Base-by-base conservation (phyloP, 805 yeast genomes). In the Priceomyces melissophilus region DNA sequence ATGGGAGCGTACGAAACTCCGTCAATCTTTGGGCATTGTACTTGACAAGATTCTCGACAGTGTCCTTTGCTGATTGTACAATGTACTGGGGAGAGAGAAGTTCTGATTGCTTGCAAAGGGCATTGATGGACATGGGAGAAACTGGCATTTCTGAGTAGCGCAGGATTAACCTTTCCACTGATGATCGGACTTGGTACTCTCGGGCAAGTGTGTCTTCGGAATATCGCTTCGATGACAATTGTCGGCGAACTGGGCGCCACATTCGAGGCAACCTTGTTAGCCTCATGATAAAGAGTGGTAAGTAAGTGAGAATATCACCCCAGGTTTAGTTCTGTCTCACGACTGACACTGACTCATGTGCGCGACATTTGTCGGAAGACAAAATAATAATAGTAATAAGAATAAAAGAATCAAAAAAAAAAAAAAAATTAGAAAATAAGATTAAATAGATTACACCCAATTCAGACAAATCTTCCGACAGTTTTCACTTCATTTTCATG, bases 1-100 rank as follows among this genome's bases (percentile, higher is more conserved):
- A 91, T 0, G 96, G 96, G 40, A 91, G 65, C 33, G 75, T 69
- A 47, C 91, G 75, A 48, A 91, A 79, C 23, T 82, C 83, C 26
- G 75, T 72, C 12, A 89, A 60, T 46, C 96, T 70, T 40, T 82
- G 78, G 6, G 95, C 87, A 41, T 88, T 81, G 50, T 78, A 73
- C 0, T 79, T 73, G 15, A 84, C 57, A 32, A 85, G 54, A 37
- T 73, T 68, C 44, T 78, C 76, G 11, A 82, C 66, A 0, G 89
- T 81, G 10, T 76, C 76, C 33, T 73, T 69, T 0, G 85, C 81
- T 40, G 71, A 68, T 32, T 63, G 59, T 12, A 74, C 49, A 5
- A 70, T 57, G 23, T 47, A 55, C 9, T 54, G 53, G n/a, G 63
- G 61, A 20, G 69, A 61, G 41, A 79, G 71, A 33, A 65, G 59